Base-by-base conservation (phyloP, 2,329 filamentous ascomycete genomes). In the Trichoderma koningii region DNA sequence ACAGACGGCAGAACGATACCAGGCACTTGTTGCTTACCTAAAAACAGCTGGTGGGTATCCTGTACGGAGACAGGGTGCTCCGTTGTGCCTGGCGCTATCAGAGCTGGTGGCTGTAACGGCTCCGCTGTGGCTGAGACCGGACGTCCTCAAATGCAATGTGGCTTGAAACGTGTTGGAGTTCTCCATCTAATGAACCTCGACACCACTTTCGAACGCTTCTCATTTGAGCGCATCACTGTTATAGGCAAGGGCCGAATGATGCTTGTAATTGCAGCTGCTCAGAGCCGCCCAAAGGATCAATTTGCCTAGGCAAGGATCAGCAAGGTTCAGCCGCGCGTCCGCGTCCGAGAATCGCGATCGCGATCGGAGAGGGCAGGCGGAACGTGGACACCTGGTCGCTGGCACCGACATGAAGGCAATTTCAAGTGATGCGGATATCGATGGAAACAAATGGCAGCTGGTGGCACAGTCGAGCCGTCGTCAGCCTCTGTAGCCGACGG, bases 261-360 rank as follows among this genome's bases (percentile, higher is more conserved):
- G 34, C 34, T 14, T 5, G 34, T 38, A 12, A 23, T 34, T 42
- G 28, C 34, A 28, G 48, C 34, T 52, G 48, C 48, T 55, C 45
- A 55, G n/a, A 30, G 45, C 48, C 30, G 15, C 23, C 50, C 50
- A 34, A 30, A 44, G 47, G 50, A 62, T 38, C 34, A 38, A 38
- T 53, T 55, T 45, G 57, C 38, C 26, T 38, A 30, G 50, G 59
- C 59, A 62, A 62, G 59, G 62, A 45, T 51, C 44, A 30, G 44
- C 62, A 34, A 52, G 53, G 62, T 57, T 64, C 53, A 44, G 61
- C 52, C 26, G 61, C 26, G 61, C 28, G 42, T 52, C 45, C 62
- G 53, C 62, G 53, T 52, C 62, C 62, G 62, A 63, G 26, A 55
- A 64, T 56, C 52, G 52, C 62, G 62, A 64, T 64, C 62, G 62